Percentiles rank a stretch among this genome's conserved stretches.
These are phyloP conservation scores for Diatrype stigma DNA, from an alignment of 2,329 filamentous ascomycete genomes.

Conservation along the genomic window DNA sequence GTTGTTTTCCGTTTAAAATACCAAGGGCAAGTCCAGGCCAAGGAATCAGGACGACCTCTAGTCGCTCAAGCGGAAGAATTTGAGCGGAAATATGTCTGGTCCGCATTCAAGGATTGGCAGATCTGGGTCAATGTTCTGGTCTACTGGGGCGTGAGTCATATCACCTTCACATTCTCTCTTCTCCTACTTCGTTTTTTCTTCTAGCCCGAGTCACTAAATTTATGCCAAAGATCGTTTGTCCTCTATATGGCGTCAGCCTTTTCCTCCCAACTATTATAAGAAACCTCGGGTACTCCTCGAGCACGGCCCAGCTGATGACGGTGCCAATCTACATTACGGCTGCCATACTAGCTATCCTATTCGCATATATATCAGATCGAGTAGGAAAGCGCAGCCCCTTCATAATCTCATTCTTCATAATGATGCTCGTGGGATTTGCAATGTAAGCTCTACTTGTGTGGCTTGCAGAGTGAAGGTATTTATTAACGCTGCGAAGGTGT, in stretches of 20 bases:
- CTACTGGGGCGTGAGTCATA: conserved; percentile 56
- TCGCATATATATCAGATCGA: conserved; percentile 53
- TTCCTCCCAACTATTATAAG: conserved; percentile 63
- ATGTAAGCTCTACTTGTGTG: conserved; percentile 33
- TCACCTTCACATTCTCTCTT: too few relatives aligned
- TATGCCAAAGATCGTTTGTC: conserved; percentile 44
- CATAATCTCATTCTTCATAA: conserved; percentile 47
- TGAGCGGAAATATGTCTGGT: conserved; percentile 69
- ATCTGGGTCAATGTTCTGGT: conserved; percentile 60
- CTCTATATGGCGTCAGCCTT: conserved; percentile 53
- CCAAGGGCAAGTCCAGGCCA: conserved; percentile 55
- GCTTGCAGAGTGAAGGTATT: background rate
- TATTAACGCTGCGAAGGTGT: conserved; percentile 42
- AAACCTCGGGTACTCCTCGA: conserved; percentile 52
- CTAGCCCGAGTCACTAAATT: conserved; percentile 32
- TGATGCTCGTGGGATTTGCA: conserved; percentile 54
- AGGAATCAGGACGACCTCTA: conserved; percentile 15
- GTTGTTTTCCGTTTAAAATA: conserved; percentile 66
- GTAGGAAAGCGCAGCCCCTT: conserved; percentile 51
- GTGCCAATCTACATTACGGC: conserved; percentile 59
- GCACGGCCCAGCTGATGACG: conserved; percentile 61
- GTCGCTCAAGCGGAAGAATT: conserved; percentile 70
- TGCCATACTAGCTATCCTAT: conserved; percentile 51
- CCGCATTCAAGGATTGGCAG: conserved; percentile 75
- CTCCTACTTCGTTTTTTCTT: too few relatives aligned